phyloP scores from a whole-genome alignment of 345 rosid species.

The Citropsis articulata region DNA sequence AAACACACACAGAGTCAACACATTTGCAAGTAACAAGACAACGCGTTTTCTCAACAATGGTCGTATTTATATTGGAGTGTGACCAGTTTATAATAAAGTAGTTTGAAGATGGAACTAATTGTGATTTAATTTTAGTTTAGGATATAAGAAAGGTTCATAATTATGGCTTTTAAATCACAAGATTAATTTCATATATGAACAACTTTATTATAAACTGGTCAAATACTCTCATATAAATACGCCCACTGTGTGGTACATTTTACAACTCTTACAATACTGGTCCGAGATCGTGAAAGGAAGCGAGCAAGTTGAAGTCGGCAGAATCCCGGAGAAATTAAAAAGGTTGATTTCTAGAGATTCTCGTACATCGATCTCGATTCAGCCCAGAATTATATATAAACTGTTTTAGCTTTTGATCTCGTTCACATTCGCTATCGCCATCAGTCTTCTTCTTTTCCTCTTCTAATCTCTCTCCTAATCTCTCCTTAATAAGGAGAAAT shows the following conservation, averaged over 20 bases:
- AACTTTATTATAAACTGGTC: not conserved
- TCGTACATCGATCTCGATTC: conserved; percentile 9
- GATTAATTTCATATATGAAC: not conserved
- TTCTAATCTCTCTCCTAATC: not conserved
- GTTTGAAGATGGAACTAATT: not conserved
- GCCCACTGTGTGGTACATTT: not conserved
- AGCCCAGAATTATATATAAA: not conserved
- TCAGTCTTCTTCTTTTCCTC: not conserved
- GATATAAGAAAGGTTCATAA: no score
- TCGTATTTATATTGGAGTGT: not conserved
- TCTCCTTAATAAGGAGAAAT: not conserved
- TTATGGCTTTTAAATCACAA: not conserved
- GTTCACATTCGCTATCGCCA: not conserved
- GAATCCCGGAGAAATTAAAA: not conserved
- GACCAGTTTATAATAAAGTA: not conserved
- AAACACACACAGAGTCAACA: no score
- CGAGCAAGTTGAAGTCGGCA: not conserved
- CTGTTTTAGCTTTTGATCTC: not conserved
- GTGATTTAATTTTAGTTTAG: not conserved
- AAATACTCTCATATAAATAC: not conserved
- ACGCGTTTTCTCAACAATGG: not conserved
- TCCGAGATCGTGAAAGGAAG: conserved; percentile 1
- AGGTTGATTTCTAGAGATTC: conserved; percentile 4
- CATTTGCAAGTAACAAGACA: no score
- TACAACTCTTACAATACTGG: not conserved